Conservation (phyloP, 23 red algal species). For the Porphyridium purpureum region DNA sequence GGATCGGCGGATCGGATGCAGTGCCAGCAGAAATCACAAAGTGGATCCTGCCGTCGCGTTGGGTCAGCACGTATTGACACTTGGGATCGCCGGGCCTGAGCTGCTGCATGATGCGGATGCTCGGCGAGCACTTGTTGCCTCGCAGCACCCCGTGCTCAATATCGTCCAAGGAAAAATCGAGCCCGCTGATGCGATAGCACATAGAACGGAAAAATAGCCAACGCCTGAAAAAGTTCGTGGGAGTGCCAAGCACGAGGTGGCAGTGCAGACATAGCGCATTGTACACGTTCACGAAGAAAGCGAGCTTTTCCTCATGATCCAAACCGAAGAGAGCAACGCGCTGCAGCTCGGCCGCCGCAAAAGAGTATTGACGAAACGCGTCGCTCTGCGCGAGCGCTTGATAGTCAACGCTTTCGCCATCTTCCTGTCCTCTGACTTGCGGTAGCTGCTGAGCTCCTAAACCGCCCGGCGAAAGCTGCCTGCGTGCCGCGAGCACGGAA, state of each 20-base stretch:
- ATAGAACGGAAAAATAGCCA: constrained; percentile 79
- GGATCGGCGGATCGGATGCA: constrained; percentile 80
- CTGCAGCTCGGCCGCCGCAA: constrained; percentile 81
- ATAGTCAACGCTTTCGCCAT: constrained; percentile 76
- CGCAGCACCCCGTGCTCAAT: constrained; percentile 96
- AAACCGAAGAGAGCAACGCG: constrained; percentile 53
- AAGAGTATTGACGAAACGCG: constrained; percentile 56
- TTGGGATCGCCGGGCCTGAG: constrained; percentile 75
- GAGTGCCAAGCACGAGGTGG: constrained; percentile 63
- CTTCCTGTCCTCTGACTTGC: no score
- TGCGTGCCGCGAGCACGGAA: constrained; percentile 15
- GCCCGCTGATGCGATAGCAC: constrained; percentile 70
- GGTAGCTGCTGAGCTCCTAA: no score
- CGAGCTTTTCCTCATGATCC: constrained; percentile 64
- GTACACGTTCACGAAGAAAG: constrained; percentile 95
- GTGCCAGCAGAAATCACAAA: constrained; percentile 97
- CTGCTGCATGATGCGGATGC: constrained; percentile 67
- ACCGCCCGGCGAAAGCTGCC: background rate
- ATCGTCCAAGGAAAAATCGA: constrained; percentile 91
- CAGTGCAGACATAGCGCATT: constrained; percentile 88
- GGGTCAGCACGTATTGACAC: constrained; percentile 64
- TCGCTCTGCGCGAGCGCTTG: constrained; percentile 36
- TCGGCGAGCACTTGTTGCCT: constrained; percentile 75
- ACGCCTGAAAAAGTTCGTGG: constrained; percentile 48
- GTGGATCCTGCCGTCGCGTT: constrained; percentile 76